phyloP scores from a whole-genome alignment of 139 green algal genomes.

The Axilococcus clingmanii region DNA sequence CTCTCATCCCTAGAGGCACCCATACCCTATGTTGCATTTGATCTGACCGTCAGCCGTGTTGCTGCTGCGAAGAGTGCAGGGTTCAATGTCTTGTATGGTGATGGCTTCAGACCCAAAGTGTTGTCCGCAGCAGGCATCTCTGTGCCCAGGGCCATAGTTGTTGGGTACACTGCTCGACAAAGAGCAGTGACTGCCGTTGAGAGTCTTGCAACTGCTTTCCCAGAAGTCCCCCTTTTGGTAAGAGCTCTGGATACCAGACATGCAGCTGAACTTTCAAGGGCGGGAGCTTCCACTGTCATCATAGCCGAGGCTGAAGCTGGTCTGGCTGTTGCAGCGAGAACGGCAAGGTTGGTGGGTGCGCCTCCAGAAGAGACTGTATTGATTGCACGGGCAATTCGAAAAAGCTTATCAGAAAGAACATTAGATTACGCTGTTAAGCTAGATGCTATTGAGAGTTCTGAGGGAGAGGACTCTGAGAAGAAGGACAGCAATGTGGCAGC shows the following conservation, averaged over 20 bases:
- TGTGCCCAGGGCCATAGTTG: conserved; percentile 50
- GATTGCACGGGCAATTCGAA: conserved; percentile 27
- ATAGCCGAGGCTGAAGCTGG: conserved; percentile 52
- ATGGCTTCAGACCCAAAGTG: conserved; percentile 60
- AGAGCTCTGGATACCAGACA: conserved; percentile 64
- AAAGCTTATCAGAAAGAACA: conserved; percentile 19
- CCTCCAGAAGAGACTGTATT: conserved; percentile 5
- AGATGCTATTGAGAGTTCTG: too few relatives aligned
- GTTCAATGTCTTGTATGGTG: conserved; percentile 56
- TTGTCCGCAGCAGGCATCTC: conserved; percentile 68
- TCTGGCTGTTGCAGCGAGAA: conserved; percentile 41
- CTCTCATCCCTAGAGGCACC: conserved; percentile 44
- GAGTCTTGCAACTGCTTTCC: conserved; percentile 40
- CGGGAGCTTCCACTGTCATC: conserved; percentile 51
- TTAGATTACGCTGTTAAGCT: conserved; percentile 8
- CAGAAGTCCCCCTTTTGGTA: conserved; percentile 68
- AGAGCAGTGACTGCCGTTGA: conserved; percentile 49
- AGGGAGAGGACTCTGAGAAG: too few relatives aligned
- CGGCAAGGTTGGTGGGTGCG: conserved; percentile 37
- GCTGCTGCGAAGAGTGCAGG: conserved; percentile 32
- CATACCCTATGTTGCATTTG: conserved; percentile 72
- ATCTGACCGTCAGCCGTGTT: conserved; percentile 58
- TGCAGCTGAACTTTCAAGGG: conserved; percentile 62
- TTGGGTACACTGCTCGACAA: conserved; percentile 54
- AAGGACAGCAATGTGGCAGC: too few relatives aligned